These are phyloP conservation scores for Annona cherimola DNA, from an alignment of 164 flowering plant species.

Conservation along the genomic window DNA sequence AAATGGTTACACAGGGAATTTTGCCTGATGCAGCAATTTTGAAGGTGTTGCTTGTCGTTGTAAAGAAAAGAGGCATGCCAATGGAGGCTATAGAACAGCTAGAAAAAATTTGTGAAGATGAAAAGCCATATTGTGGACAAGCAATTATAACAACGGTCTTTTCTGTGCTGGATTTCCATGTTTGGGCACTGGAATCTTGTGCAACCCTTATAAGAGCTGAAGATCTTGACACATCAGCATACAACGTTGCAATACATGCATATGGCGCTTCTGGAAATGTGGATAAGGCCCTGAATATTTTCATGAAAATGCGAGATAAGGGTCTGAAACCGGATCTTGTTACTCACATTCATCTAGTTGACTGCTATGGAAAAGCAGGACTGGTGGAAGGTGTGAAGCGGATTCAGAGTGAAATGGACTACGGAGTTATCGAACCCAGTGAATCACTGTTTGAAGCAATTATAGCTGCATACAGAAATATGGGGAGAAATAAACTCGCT, in stretches of 20 bases:
- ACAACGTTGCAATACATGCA: slow-evolving; percentile 70
- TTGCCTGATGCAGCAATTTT: slow-evolving; percentile 57
- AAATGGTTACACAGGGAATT: slow-evolving; percentile 56
- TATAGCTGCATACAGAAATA: slow-evolving; percentile 50
- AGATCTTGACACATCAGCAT: slow-evolving; percentile 43
- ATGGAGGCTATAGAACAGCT: slow-evolving; percentile 62
- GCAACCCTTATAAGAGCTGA: slow-evolving; percentile 33
- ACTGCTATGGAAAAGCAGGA: slow-evolving; percentile 80
- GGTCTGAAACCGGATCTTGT: slow-evolving; percentile 68
- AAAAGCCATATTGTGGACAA: slow-evolving; percentile 57
- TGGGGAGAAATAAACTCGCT: slow-evolving; percentile 51
- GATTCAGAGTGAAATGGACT: slow-evolving; percentile 49
- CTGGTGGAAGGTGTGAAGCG: slow-evolving; percentile 80
- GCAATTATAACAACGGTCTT: slow-evolving; percentile 56
- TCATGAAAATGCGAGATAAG: slow-evolving; percentile 75
- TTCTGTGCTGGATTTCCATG: slow-evolving; percentile 59
- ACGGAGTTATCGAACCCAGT: slow-evolving; percentile 56
- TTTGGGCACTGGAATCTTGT: slow-evolving; percentile 54
- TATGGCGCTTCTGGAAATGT: slow-evolving; percentile 47
- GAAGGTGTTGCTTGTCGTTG: slow-evolving; percentile 48
- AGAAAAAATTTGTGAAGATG: slow-evolving; percentile 45
- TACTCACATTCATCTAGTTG: slow-evolving; percentile 57
- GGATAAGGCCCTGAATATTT: slow-evolving; percentile 60
- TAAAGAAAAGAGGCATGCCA: slow-evolving; percentile 62
- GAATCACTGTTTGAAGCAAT: slow-evolving; percentile 58